Percentiles rank a stretch among this genome's conserved stretches.
phyloP scores from a whole-genome alignment of 345 rosid species.

The Pistacia integerrima region DNA sequence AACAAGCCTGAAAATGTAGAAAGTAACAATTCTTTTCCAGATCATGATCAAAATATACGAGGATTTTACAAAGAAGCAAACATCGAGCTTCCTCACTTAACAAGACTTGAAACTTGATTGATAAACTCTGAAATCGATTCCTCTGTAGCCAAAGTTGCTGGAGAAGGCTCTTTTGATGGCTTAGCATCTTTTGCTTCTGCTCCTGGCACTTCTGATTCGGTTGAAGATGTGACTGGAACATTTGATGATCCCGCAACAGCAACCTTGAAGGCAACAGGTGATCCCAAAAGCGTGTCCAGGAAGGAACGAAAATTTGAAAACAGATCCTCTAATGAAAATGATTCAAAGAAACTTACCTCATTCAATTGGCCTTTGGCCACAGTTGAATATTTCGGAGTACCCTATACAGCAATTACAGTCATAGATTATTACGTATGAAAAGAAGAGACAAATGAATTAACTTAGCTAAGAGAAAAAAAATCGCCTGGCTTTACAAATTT shows the following conservation, averaged over 20 bases:
- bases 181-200: conserved; percentile 42
- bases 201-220: conserved; percentile 37
- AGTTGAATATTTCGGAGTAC: conserved; percentile 34
- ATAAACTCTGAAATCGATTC: conserved; percentile 77
- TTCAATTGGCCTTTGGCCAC: conserved; percentile 65
- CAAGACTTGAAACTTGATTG: conserved; percentile 75
- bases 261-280: conserved; percentile 65
- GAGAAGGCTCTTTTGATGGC: conserved; percentile 40
- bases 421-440: background rate
- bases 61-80: conserved; percentile 6
- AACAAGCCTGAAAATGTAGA: conserved; percentile 63
- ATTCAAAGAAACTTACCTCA: conserved; percentile 53
- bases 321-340: conserved; percentile 40
- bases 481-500: background rate
- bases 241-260: conserved; percentile 52
- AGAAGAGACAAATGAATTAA: background rate
- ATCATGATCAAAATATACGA: background rate
- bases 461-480: background rate
- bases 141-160: conserved; percentile 51
- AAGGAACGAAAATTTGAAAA: conserved; percentile 39
- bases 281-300: conserved; percentile 48
- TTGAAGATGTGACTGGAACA: conserved; percentile 43
- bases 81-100: conserved; percentile 53
- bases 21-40: conserved; percentile 2
- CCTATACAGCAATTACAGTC: conserved; percentile 30